phyloP scores from a whole-genome alignment of 139 green algal genomes.

The Pleodorina starrii region DNA sequence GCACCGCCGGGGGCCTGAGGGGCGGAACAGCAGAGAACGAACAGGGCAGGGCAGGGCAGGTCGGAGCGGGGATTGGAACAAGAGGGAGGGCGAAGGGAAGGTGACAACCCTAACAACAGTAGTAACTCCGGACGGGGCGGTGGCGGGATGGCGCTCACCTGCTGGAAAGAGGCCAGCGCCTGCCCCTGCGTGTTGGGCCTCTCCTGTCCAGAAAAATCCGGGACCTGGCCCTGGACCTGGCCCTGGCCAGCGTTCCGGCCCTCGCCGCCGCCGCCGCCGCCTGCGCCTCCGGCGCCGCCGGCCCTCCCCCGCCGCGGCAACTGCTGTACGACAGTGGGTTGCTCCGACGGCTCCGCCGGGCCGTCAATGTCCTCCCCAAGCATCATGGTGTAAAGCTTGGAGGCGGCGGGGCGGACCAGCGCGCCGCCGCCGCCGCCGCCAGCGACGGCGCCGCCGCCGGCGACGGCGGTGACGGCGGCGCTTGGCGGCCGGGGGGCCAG shows the following conservation, averaged over 20 bases:
- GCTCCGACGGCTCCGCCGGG: slow-evolving; percentile 1
- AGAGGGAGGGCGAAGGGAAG: too few species aligned
- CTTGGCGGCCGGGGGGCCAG: not conserved
- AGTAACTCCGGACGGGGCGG: too few species aligned
- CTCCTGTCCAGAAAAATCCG: too few species aligned
- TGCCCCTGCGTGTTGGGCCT: not conserved
- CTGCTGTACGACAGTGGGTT: slow-evolving; percentile 40
- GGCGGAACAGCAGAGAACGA: too few species aligned
- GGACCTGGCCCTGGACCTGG: not conserved
- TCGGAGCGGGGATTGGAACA: too few species aligned
- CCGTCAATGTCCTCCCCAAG: not conserved
- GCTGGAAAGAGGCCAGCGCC: too few species aligned
- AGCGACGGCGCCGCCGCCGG: not conserved
- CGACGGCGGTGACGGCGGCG: not conserved
- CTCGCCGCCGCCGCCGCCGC: not conserved
- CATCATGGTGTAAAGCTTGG: slow-evolving; percentile 52
- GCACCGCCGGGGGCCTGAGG: too few species aligned
- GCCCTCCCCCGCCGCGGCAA: not conserved
- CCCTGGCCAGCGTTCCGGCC: too few species aligned
- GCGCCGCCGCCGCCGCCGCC: not conserved
- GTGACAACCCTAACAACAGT: too few species aligned
- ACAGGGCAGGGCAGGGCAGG: too few species aligned
- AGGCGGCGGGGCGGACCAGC: slow-evolving; percentile 22
- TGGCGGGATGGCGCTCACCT: not conserved
- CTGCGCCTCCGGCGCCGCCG: not conserved